Conservation (phyloP, 2,329 filamentous ascomycete genomes). For the Cladophialophora carrionii region DNA sequence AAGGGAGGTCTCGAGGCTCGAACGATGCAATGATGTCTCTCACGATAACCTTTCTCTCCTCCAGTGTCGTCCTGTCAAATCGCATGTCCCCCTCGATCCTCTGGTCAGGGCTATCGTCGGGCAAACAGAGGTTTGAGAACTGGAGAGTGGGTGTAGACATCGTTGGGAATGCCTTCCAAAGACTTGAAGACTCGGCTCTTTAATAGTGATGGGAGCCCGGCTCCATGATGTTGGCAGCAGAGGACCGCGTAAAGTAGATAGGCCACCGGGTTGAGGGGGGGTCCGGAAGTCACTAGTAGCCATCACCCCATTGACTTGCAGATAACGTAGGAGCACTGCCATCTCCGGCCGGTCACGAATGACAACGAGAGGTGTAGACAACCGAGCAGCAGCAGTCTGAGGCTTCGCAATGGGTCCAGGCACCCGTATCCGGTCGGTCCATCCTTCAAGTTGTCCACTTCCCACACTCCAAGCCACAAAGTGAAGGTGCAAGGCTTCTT, state of each 20-base stretch:
- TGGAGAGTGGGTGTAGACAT: slow-evolving; percentile 31
- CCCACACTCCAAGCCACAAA: slow-evolving; percentile 9
- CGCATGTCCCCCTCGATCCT: slow-evolving; percentile 20
- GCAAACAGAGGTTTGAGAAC: slow-evolving; percentile 28
- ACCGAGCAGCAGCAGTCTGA: slow-evolving; percentile 15
- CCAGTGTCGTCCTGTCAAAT: slow-evolving; percentile 20
- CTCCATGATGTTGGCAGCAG: slow-evolving; percentile 7
- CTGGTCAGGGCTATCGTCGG: background rate
- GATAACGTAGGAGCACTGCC: slow-evolving; percentile 19
- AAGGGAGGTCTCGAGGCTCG: slow-evolving; percentile 45
- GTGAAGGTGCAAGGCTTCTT: slow-evolving; percentile 8
- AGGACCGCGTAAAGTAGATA: slow-evolving; percentile 11
- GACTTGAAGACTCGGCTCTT: slow-evolving; percentile 5
- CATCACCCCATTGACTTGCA: slow-evolving; percentile 17
- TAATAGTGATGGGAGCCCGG: background rate
- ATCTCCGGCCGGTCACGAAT: slow-evolving; percentile 16
- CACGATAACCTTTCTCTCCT: slow-evolving; percentile 25
- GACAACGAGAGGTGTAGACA: slow-evolving; percentile 5
- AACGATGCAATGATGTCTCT: slow-evolving; percentile 54
- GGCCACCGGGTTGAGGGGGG: slow-evolving; percentile 14
- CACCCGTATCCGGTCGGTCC: background rate
- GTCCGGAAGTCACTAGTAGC: slow-evolving; percentile 14
- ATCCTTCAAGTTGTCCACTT: slow-evolving; percentile 14
- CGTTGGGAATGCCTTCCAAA: background rate
- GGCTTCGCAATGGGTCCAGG: slow-evolving; percentile 18